These are phyloP conservation scores for Maudiozyma saulgeensis DNA, from an alignment of 805 yeast species.

Conservation along the genomic window DNA sequence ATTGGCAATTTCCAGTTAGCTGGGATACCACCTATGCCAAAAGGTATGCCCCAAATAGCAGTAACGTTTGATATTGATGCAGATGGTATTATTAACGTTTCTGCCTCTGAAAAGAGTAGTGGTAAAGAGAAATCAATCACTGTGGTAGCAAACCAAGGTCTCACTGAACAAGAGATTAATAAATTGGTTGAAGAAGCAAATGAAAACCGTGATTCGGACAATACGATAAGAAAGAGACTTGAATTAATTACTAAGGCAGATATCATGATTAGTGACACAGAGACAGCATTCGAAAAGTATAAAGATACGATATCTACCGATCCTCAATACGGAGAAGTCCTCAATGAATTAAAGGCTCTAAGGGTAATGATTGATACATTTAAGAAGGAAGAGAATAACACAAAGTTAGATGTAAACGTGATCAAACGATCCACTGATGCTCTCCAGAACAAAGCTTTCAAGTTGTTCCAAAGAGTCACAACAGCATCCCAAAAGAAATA, in stretches of 20 bases:
- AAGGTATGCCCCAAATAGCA: conserved; percentile 71
- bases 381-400: conserved; percentile 42
- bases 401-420: conserved; percentile 36
- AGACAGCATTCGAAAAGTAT: conserved; percentile 63
- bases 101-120: conserved; percentile 71
- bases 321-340: conserved; percentile 34
- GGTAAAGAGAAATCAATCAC: conserved; percentile 59
- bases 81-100: conserved; percentile 73
- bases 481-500: neutral
- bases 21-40: conserved; percentile 67
- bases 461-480: conserved; percentile 5
- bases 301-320: conserved; percentile 38
- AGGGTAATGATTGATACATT: conserved; percentile 39
- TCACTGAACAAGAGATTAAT: conserved; percentile 59
- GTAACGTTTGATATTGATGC: conserved; percentile 76
- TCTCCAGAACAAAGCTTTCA: conserved; percentile 50
- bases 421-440: conserved; percentile 61
- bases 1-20: conserved; percentile 66
- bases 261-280: conserved; percentile 75
- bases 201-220: conserved; percentile 50
- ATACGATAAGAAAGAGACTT: conserved; percentile 46
- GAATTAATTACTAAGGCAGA: conserved; percentile 71
- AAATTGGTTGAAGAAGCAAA: conserved; percentile 58
- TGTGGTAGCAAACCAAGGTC: conserved; percentile 60
- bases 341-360: conserved; percentile 31